These are phyloP conservation scores for Phytophthora litchii DNA, from an alignment of 352 stramenopile species.

Conservation along the genomic window DNA sequence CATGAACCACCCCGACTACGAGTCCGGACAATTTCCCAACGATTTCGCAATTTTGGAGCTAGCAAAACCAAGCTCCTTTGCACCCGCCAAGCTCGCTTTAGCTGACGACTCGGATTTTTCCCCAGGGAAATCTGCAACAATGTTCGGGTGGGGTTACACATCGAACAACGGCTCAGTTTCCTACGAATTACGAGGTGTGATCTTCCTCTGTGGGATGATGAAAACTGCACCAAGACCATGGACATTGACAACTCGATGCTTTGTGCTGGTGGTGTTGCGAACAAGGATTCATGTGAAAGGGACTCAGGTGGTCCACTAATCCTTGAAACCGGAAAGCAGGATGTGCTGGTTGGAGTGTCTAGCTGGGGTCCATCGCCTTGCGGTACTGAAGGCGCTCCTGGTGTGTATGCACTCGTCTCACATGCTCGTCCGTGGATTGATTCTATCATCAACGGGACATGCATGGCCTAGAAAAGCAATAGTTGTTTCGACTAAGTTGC, in stretches of 20 bases:
- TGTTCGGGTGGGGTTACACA: slow-evolving; percentile 39
- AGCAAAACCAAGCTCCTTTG: slow-evolving; percentile 31
- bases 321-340: slow-evolving; percentile 8
- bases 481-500: too few relatives aligned
- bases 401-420: slow-evolving; percentile 59
- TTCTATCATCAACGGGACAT: slow-evolving; percentile 11
- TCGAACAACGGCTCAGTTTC: slow-evolving; percentile 30
- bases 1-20: slow-evolving; percentile 30
- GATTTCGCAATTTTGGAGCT: slow-evolving; percentile 49
- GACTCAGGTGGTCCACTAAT: slow-evolving; percentile 59
- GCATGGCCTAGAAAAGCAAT: not conserved
- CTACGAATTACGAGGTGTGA: slow-evolving; percentile 43
- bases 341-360: slow-evolving; percentile 19
- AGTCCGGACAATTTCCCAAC: slow-evolving; percentile 13
- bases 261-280: slow-evolving; percentile 44
- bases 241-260: slow-evolving; percentile 42
- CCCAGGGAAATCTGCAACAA: slow-evolving; percentile 30
- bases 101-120: slow-evolving; percentile 26
- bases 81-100: slow-evolving; percentile 35
- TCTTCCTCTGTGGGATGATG: slow-evolving; percentile 39
- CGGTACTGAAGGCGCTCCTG: slow-evolving; percentile 21
- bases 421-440: slow-evolving; percentile 44
- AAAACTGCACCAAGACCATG: slow-evolving; percentile 30
- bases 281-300: slow-evolving; percentile 50
- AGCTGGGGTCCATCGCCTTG: slow-evolving; percentile 24